Evolutionary conservation across 2,329 filamentous ascomycete species (phyloP), one percentile per base, ranked within the genome.

Genomic region (Penicillium sclerotigenum): DNA sequence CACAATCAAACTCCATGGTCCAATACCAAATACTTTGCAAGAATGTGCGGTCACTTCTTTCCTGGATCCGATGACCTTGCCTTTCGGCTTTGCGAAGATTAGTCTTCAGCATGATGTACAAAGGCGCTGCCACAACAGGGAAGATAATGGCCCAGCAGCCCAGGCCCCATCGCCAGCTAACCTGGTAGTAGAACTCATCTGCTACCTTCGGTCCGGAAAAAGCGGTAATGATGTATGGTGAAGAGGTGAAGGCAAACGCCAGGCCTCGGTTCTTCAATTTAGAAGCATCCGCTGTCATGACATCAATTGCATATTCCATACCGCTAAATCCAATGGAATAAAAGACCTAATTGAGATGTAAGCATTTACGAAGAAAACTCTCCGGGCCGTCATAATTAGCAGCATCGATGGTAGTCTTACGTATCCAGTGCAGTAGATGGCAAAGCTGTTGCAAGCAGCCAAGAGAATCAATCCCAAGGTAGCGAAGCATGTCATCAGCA

Each of bases 231-330:
- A 88, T 83, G 60, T 83, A 85, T 1, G 86, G 85, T 0, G 84
- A 85, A 3, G 76, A 79, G 9, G 81, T 79, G 57, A 86, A 81
- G 0, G 84, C 84, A 56, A 82, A 81, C 58, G 84, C 81, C 38
- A 88, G 75, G 18, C 80, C 81, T 65, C 86, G 78, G 63, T 87
- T 85, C 56, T 78, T 79, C 40, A 88, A 73, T 3, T 77, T 77
- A 0, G 85, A 83, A 0, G 83, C 83, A 62, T 88, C 86, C 24
- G 85, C 81, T 29, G 85, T 80, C 65, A 88, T 81, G 31, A 88
- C 79, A 53, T 77, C 78, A 1, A 86, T 67, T 33, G 77, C 79
- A 64, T 83, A 87, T 20, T 74, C 75, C 29, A 87, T 74, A 6
- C 82, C 83, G n/a, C 79, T 75, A 52, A 58, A 82, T 2, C 85